These are phyloP conservation scores for Paramyrothecium sp. DNA, from an alignment of 2,329 filamentous ascomycete genomes.

Conservation along the genomic window DNA sequence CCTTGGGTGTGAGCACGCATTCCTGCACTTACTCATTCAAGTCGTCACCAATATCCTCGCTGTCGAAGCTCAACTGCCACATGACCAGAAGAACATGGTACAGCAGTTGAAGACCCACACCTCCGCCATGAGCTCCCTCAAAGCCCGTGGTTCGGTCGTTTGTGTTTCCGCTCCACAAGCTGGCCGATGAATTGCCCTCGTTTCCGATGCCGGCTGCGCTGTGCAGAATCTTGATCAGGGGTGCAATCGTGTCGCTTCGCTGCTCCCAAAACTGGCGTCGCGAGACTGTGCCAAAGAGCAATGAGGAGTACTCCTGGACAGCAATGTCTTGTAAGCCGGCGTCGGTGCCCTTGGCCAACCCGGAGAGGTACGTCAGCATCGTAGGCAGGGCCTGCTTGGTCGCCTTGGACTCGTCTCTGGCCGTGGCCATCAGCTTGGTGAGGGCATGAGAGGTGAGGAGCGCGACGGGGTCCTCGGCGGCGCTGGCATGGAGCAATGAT, in stretches of 20 bases:
- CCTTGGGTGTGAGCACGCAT: neutral
- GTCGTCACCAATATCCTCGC: slow-evolving; percentile 68
- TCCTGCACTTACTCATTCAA: slow-evolving; percentile 72
- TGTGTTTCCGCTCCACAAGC: slow-evolving; percentile 58
- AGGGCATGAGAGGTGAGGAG: slow-evolving; percentile 88
- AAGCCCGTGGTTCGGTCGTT: slow-evolving; percentile 58
- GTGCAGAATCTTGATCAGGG: slow-evolving; percentile 78
- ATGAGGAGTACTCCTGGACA: slow-evolving; percentile 83
- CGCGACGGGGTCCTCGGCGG: slow-evolving; percentile 75
- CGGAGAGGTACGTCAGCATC: slow-evolving; percentile 82
- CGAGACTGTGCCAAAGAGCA: slow-evolving; percentile 73
- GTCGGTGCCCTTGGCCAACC: slow-evolving; percentile 80
- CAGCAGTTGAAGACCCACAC: slow-evolving; percentile 86
- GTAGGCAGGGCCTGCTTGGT: slow-evolving; percentile 77
- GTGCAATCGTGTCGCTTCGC: slow-evolving; percentile 77
- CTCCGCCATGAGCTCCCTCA: slow-evolving; percentile 67
- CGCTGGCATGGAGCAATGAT: slow-evolving; percentile 79
- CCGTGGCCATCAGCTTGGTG: slow-evolving; percentile 70
- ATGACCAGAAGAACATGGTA: slow-evolving; percentile 92
- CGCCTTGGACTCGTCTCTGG: slow-evolving; percentile 60
- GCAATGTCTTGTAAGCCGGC: slow-evolving; percentile 93
- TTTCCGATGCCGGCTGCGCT: slow-evolving; percentile 72
- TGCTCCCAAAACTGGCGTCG: slow-evolving; percentile 90
- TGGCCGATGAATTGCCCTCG: slow-evolving; percentile 61
- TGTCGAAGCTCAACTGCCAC: slow-evolving; percentile 97